Evolutionary conservation across 768 basidiomycete genomes (phyloP), one percentile per base, ranked within the genome.

Genomic region (Kwoniella mangroviensis): DNA sequence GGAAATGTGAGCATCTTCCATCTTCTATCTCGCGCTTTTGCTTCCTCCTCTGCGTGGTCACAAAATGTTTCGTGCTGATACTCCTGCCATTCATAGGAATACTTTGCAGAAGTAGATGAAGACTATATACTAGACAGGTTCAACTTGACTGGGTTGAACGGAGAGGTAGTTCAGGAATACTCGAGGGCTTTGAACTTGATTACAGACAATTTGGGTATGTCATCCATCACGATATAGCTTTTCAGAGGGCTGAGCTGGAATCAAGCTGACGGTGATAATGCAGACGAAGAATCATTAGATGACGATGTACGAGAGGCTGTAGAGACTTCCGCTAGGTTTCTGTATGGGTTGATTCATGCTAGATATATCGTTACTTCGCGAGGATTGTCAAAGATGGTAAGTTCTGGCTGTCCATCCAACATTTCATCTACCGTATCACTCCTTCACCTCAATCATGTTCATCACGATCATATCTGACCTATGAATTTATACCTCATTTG

Each of bases 91-190:
- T 43, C 59, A 21, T 41, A 78, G 84, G 95, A 98, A 84, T 98
- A 97, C 86, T 98, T 97, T 82, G 95, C 93, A 84, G 95, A 97
- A 85, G 95, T 98, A 57, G 90, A 93, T 68, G 95, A 97, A 82
- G 97, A 99, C 82, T 99, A 98, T 84, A 98, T 99, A 83, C 94
- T 98, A 83, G 97, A 99, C 84, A 93, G 98, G 81, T 99, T 99
- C 86, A 99, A 99, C 85, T 86, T 99, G 49, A 99, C 97, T 5
- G 97, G 97, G 6, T 84, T 99, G 82, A 96, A 94, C 80, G 88
- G 91, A 74, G 97, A 98, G 83, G 79, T 84, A 28, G 93, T 98
- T 6, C 88, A 93, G 70, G 94, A 97, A 84, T 99, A 99, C 78
- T 84, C 91, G 0, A 91, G 96, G 77, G 97, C 97, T 0, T 85